Evolutionary conservation across 2,329 filamentous ascomycete species (phyloP), one percentile per base, ranked within the genome.

Genomic region (Phialemoniopsis sp.): DNA sequence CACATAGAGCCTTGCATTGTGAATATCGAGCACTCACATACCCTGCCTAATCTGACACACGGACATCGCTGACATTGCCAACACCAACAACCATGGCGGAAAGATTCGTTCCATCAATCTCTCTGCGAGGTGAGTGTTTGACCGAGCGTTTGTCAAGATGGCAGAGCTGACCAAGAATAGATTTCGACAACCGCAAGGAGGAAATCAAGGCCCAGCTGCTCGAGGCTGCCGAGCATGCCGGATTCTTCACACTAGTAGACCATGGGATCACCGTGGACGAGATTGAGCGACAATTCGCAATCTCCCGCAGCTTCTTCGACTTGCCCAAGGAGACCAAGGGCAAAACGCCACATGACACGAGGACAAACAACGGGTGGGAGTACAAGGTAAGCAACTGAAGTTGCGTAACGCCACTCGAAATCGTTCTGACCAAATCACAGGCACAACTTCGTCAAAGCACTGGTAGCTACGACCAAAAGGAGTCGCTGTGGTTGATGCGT

Each of bases 401-500:
- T n/a, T n/a, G n/a, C n/a, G n/a, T n/a, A n/a, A n/a, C n/a, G n/a
- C n/a, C n/a, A n/a, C n/a, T n/a, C n/a, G n/a, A n/a, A n/a, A n/a
- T n/a, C 21, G 21, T 26, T 6, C 32, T 15, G 12, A 15, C 32
- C n/a, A 34, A 12, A 13, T 16, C 14, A 15, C 17, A 46, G 46
- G 56, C 64, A 3, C 72, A 76, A 43, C 58, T 76, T 16, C 61
- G 71, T 9, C 70, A 69, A 1, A 73, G 68, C 0, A 75, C 71
- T 2, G 70, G 72, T 10, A 58, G 62, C 3, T 62, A 66, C 0
- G 73, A 78, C 46, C 62, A 60, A 32, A 77, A 76, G 42, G 73
- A 76, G 46, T 73, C 68, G 4, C 72, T 76, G 43, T 72, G 76
- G 45, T 55, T 77, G 47, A 72, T 76, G 43, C 75, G 72, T 40